Evolutionary conservation across 1,284 basidiomycete species (phyloP), one percentile per base, ranked within the genome.

Genomic region (Calocybe gambosa): DNA sequence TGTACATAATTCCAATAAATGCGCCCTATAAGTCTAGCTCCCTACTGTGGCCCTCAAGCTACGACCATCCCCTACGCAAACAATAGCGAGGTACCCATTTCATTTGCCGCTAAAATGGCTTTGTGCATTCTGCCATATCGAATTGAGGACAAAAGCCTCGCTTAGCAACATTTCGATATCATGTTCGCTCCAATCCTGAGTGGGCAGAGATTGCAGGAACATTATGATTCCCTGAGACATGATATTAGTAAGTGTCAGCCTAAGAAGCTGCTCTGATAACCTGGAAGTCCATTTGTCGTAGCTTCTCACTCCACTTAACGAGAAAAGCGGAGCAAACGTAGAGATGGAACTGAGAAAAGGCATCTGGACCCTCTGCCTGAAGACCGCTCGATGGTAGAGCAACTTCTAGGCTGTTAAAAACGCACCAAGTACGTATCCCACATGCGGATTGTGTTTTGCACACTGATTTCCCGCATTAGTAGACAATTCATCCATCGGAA

Each of bases 401-500:
- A 13, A 3, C 28, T 29, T 29, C 13, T 29, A 29, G 9, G 13
- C 10, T 10, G 8, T 9, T 2, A 29, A 19, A 38, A 21, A 66
- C 89, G 49, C 50, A 96, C 93, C 58, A 97, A 68, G 66, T 98
- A 98, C 6, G 94, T 96, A 63, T 98, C 93, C 93, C 93, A 98
- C 93, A 97, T 97, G 47, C 93, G 78, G 45, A 96, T 89, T 10
- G 94, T 96, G 63, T 95, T 95, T 58, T 86, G 82, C 44, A 96
- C 91, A 55, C 84, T 93, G 55, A 98, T 88, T 69, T 97, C 93
- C 47, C 93, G 78, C 93, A 98, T 96, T 49, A 97, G 74, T 43
- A 98, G 69, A 62, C 94, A 96, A 62, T 98, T 97, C 90, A 98
- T 96, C 93, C 93, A 98, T 41, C 94, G 76, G 68, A 98, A 98